Base-by-base conservation (phyloP, 441 rosid species). In the Hura crepitans region DNA sequence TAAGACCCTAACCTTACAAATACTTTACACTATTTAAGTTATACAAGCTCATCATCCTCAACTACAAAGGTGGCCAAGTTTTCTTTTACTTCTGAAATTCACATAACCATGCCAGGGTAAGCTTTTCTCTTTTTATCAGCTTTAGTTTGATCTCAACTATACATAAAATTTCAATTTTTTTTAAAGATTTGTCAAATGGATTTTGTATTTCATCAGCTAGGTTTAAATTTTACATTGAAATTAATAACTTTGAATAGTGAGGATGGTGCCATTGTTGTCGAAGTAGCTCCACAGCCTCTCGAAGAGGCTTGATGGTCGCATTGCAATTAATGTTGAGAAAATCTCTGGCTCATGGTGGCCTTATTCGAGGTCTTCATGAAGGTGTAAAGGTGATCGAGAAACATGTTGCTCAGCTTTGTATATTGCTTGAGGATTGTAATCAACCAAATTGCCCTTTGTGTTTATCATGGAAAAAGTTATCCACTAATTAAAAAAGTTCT, bases 361-460 rank as follows among this genome's bases (percentile, higher is more conserved):
- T 94, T 51, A 72, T 79, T 6, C 91, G 90, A 7, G 99, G 99
- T 50, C 87, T 94, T 25, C 96, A 90, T 9, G 93, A 92, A 68
- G 82, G 88, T 23, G 93, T 96, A 5, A 94, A 94, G 81, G 89
- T 89, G 62, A 85, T 94, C 20, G 98, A 94, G 79, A 89, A 91
- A 89, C 85, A 86, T 62, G 80, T 77, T 0, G 96, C 90, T n/a
- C 90, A 85, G 83, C 91, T 94, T 0, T 85, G 89, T 75, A 86
- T 93, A 12, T 62, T 93, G 80, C 97, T 97, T 12, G 96, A 93
- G 72, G 96, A 91, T 82, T 93, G 98, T 70, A 82, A 93, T 79
- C 96, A 91, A 64, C 91, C 98, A 62, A 95, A 91, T 71, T 91
- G 93, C 89, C 33, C 96, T 93, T 39, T 93, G 98, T 45, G 86